phyloP scores from a whole-genome alignment of 1,139 yeast genomes.

The Lodderomyces oxycetoniae region DNA sequence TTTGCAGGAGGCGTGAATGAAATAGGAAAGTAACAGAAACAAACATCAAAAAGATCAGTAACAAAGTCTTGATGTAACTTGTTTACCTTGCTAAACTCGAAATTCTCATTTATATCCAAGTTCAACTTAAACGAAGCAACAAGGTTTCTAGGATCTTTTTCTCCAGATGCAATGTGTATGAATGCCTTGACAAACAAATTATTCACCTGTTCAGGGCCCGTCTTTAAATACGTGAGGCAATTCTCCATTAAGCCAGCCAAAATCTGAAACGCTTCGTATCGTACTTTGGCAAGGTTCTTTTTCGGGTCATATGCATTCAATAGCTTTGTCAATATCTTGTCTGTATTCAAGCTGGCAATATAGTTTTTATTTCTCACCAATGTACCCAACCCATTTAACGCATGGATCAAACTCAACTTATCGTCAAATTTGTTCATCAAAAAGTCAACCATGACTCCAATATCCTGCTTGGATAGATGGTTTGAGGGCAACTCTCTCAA shows the following conservation, averaged over 20 bases:
- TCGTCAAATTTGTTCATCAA: conserved; percentile 66
- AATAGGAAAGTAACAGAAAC: conserved; percentile 95
- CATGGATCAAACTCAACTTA: conserved; percentile 46
- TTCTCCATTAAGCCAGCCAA: conserved; percentile 29
- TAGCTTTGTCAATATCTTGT: conserved; percentile 38
- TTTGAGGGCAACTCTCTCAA: conserved; percentile 26
- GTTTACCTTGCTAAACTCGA: conserved; percentile 31
- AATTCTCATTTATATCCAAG: conserved; percentile 39
- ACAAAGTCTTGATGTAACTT: conserved; percentile 37
- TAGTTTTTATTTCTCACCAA: conserved; percentile 49
- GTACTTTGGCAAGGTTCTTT: conserved; percentile 57
- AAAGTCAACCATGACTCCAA: conserved; percentile 63
- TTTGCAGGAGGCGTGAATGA: conserved; percentile 90
- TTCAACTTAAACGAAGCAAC: conserved; percentile 65
- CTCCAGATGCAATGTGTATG: conserved; percentile 72
- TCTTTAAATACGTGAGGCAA: conserved; percentile 13
- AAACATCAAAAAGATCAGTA: conserved; percentile 71
- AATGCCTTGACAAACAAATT: conserved; percentile 52
- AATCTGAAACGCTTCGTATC: conserved; percentile 57
- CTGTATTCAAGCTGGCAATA: conserved; percentile 23
- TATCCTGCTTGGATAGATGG: conserved; percentile 53
- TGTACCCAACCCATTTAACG: conserved; percentile 52
- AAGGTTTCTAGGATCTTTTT: conserved; percentile 89
- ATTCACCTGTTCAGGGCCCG: conserved; percentile 17
- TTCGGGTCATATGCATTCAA: conserved; percentile 52